Percentiles rank a stretch among this genome's conserved stretches.
Conservation (phyloP, 2,329 filamentous ascomycete genomes). For the Neonectria magnoliae region DNA sequence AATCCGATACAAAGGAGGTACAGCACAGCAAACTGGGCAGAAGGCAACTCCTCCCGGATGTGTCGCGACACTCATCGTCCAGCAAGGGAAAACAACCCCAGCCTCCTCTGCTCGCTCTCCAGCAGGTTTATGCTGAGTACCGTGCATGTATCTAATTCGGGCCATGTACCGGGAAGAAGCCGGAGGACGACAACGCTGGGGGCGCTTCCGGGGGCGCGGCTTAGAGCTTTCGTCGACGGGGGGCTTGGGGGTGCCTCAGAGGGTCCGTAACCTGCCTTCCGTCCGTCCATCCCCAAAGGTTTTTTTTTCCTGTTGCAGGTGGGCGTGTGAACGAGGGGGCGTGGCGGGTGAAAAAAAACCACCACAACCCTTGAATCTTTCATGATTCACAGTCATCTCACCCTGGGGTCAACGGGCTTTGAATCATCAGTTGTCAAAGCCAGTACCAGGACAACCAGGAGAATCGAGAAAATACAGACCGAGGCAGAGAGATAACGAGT, state of each 20-base stretch:
- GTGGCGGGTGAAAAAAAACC: conserved; percentile 29
- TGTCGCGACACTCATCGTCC: background rate
- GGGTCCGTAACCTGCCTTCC: conserved; percentile 22
- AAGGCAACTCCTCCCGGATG: background rate
- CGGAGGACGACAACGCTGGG: conserved; percentile 23
- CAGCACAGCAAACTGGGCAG: background rate
- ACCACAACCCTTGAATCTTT: conserved; percentile 18
- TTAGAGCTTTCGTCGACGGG: background rate
- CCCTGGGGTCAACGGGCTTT: background rate
- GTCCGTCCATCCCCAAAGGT: conserved; percentile 41
- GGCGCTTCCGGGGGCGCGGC: background rate
- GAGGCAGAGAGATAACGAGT: background rate
- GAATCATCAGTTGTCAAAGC: background rate
- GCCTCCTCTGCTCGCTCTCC: conserved; percentile 13
- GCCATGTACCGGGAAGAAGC: conserved; percentile 30
- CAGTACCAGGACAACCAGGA: background rate
- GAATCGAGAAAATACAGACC: background rate
- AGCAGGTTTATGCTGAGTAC: conserved; percentile 22
- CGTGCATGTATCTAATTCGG: conserved; percentile 22
- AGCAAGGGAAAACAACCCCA: conserved; percentile 5
- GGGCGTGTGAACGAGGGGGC: conserved; percentile 30
- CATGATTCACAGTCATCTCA: background rate
- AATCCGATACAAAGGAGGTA: conserved; percentile 11
- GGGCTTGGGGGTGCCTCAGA: background rate
- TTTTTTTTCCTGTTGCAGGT: conserved; percentile 31